phyloP scores from a whole-genome alignment of 2,329 filamentous ascomycete genomes.

The Claviceps capensis region DNA sequence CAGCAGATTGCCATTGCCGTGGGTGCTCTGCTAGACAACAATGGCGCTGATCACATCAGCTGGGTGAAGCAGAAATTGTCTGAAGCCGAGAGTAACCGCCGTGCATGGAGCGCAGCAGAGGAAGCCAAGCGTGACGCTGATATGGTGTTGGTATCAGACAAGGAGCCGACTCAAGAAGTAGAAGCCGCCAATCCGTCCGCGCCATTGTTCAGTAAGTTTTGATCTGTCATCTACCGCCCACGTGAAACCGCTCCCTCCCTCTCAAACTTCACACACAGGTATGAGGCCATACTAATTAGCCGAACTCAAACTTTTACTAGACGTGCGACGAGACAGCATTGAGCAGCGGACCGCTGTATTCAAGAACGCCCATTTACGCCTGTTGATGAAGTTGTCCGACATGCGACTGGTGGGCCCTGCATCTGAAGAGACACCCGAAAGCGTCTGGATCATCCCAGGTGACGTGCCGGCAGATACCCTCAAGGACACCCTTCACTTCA shows the following conservation, averaged over 20 bases:
- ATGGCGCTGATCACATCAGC: constrained; percentile 57
- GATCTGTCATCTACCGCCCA: background rate
- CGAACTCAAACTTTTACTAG: constrained; percentile 11
- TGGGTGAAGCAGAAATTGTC: constrained; percentile 68
- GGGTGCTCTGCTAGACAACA: constrained; percentile 65
- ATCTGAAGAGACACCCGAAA: constrained; percentile 58
- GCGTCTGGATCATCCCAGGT: constrained; percentile 65
- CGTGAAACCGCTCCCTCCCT: background rate
- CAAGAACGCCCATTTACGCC: constrained; percentile 75
- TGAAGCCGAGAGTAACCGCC: constrained; percentile 57
- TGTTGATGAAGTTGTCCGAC: constrained; percentile 67
- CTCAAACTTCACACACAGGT: background rate
- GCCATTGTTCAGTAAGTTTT: constrained; percentile 21
- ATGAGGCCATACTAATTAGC: background rate
- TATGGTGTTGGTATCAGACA: constrained; percentile 17
- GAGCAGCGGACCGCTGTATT: constrained; percentile 62
- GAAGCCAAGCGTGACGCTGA: constrained; percentile 36
- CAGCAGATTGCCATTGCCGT: constrained; percentile 71
- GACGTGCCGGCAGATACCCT: constrained; percentile 50
- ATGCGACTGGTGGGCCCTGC: constrained; percentile 44
- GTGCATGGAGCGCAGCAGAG: constrained; percentile 63
- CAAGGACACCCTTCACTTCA: constrained; percentile 53
- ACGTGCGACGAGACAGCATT: constrained; percentile 50
- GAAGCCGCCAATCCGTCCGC: constrained; percentile 16
- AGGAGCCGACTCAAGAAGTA: constrained; percentile 11